These are phyloP conservation scores for Somion occarium DNA, from an alignment of 1,284 basidiomycete genomes.

Conservation along the genomic window DNA sequence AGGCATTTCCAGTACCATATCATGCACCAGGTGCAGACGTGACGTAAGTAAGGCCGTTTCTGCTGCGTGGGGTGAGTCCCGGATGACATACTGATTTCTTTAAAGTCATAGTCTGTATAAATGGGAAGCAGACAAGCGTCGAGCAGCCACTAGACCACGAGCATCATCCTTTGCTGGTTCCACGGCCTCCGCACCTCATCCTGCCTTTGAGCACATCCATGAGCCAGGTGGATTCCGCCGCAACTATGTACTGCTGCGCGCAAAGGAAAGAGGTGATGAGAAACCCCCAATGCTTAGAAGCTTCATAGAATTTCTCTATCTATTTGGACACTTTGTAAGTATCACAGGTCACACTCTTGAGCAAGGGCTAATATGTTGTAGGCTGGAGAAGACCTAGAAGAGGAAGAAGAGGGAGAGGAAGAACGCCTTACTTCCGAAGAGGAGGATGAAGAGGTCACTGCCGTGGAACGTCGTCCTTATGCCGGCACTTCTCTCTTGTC, in stretches of 20 bases:
- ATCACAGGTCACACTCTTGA: slow-evolving; percentile 3
- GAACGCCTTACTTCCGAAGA: slow-evolving; percentile 17
- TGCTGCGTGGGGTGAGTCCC: not conserved
- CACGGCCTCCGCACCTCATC: slow-evolving; percentile 43
- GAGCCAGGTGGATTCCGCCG: slow-evolving; percentile 92
- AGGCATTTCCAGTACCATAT: slow-evolving; percentile 80
- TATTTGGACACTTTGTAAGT: slow-evolving; percentile 93
- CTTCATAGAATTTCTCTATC: slow-evolving; percentile 89
- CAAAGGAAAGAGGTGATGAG: slow-evolving; percentile 61
- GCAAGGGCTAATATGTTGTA: slow-evolving; percentile 26
- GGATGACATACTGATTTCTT: not conserved
- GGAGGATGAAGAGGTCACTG: slow-evolving; percentile 10
- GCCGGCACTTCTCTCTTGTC: slow-evolving; percentile 10
- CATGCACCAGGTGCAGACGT: slow-evolving; percentile 83
- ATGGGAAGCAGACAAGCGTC: slow-evolving; percentile 78
- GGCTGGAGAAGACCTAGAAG: slow-evolving; percentile 92
- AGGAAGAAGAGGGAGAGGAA: slow-evolving; percentile 41
- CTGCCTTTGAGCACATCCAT: slow-evolving; percentile 86
- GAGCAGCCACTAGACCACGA: slow-evolving; percentile 53
- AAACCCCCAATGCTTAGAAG: slow-evolving; percentile 71
- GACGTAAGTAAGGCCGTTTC: slow-evolving; percentile 61
- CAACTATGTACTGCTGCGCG: slow-evolving; percentile 75
- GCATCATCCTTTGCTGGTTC: slow-evolving; percentile 72
- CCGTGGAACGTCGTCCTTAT: slow-evolving; percentile 6
- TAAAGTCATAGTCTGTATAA: slow-evolving; percentile 89